Evolutionary conservation across 345 rosid genomes (phyloP), one percentile per base, ranked within the genome.

Genomic region (Kandelia obovata): DNA sequence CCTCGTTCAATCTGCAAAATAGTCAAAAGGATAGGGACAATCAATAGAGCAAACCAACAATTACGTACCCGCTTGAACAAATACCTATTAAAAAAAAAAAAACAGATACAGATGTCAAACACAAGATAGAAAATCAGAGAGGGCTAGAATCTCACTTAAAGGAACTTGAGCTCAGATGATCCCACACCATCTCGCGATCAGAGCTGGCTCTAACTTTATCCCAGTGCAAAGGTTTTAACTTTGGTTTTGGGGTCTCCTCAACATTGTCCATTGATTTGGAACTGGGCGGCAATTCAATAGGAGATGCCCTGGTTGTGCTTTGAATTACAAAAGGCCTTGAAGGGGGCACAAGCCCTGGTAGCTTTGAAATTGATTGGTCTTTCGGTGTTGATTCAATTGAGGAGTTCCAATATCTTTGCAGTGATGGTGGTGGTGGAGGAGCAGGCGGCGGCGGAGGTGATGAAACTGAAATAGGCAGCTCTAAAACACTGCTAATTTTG

Each of bases 141-240:
- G 59, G 53, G 11, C 52, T 27, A 51, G 62, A 46, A 19, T 63
- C 92, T 73, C 84, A 90, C 98, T 87, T 87, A 28, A 86, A 80
- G n/a, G 97, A 92, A 79, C 90, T 89, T 5, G 93, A 83, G 68
- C 86, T 77, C 74, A 92, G 83, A 26, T 86, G 89, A 72, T 87
- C 98, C 96, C 98, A 92, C 25, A 87, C 98, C 96, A 90, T 92
- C 74, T 92, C 96, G n/a, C 95, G 87, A 76, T 88, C 98, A 16
- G 98, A 92, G 84, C 96, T 92, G 31, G 98, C 98, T 82, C 96
- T 85, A 55, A 92, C 96, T 85, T 92, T 92, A 73, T 92, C 96
- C 98, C 98, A 92, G 53, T 92, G 98, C 65, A 92, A 75, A 2
- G 95, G 95, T 79, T 92, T 90, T 58, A 92, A 63, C 84, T 87